Conservation (phyloP, 1,284 basidiomycete genomes). For the Lentinus polychrous region DNA sequence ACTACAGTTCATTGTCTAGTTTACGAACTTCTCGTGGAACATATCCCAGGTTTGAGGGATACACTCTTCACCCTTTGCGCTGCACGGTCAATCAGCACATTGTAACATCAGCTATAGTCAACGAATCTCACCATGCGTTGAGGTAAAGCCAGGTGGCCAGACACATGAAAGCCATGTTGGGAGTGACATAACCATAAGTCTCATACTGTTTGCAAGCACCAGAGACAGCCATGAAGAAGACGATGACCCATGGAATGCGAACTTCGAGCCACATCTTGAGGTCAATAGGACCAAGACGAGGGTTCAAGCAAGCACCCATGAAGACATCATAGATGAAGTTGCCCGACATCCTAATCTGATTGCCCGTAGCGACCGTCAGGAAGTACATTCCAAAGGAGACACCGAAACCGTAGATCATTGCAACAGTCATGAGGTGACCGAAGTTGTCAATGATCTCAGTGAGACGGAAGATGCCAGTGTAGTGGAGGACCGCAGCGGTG, state of each 20-base stretch:
- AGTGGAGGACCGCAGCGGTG: constrained; percentile 75
- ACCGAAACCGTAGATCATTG: constrained; percentile 86
- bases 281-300: constrained; percentile 89
- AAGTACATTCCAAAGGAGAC: constrained; percentile 81
- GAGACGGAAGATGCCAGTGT: constrained; percentile 81
- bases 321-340: constrained; percentile 93
- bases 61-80: constrained; percentile 88
- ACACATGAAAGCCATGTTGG: constrained; percentile 97
- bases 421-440: constrained; percentile 93
- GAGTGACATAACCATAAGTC: constrained; percentile 85
- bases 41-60: constrained; percentile 99
- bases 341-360: constrained; percentile 88
- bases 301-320: constrained; percentile 95
- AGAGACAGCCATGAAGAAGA: constrained; percentile 90
- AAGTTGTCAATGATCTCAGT: constrained; percentile 97
- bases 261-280: constrained; percentile 99
- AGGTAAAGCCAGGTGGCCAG: constrained; percentile 95
- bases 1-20: background rate
- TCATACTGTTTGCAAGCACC: constrained; percentile 97
- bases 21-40: constrained; percentile 87
- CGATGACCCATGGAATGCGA: constrained; percentile 94
- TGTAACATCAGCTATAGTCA: background rate
- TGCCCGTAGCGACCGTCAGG: constrained; percentile 69
- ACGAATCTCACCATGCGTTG: constrained; percentile 80
- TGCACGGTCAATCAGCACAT: constrained; percentile 12